These are phyloP conservation scores for Chlorella variabilis DNA, from an alignment of 163 green algal genomes.

Conservation along the genomic window DNA sequence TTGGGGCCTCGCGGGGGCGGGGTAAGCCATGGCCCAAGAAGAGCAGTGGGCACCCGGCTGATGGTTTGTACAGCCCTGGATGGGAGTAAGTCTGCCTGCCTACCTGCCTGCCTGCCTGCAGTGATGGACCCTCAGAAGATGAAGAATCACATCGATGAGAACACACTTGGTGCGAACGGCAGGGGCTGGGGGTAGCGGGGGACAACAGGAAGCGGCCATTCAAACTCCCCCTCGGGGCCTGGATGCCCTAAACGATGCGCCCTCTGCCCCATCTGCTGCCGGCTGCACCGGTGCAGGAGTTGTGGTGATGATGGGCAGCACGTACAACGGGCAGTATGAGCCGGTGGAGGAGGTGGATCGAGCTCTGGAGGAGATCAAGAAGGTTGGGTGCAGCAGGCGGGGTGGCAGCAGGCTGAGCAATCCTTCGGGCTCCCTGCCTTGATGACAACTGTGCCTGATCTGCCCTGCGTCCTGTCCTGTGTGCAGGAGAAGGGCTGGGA, in stretches of 20 bases:
- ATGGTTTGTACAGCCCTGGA: too few relatives aligned
- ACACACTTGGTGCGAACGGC: slow-evolving; percentile 12
- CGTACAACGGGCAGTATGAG: slow-evolving; percentile 31
- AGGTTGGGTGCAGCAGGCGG: background rate
- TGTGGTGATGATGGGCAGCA: slow-evolving; percentile 18
- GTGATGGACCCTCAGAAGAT: slow-evolving; percentile 24
- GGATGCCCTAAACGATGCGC: too few relatives aligned
- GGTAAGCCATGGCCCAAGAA: too few relatives aligned
- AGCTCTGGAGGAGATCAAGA: slow-evolving; percentile 7
- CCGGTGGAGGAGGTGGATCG: slow-evolving; percentile 2
- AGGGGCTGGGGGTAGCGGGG: too few relatives aligned
- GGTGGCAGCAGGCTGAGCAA: too few relatives aligned
- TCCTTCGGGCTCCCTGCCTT: background rate
- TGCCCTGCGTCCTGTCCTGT: background rate
- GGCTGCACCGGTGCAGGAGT: background rate
- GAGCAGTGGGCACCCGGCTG: too few relatives aligned
- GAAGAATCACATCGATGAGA: slow-evolving; percentile 12
- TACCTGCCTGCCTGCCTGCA: background rate
- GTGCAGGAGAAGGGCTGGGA: slow-evolving; percentile 43
- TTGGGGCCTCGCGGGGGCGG: too few relatives aligned
- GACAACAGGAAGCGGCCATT: too few relatives aligned
- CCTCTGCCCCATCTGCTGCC: background rate
- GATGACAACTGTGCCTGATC: background rate
- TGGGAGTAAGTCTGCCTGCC: background rate
- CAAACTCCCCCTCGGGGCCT: too few relatives aligned